A percentile compares a stretch with the other conserved stretches of the same genome.
These are phyloP conservation scores for Simplicillium sp. DNA, from an alignment of 2,329 filamentous ascomycete species.

Conservation along the genomic window DNA sequence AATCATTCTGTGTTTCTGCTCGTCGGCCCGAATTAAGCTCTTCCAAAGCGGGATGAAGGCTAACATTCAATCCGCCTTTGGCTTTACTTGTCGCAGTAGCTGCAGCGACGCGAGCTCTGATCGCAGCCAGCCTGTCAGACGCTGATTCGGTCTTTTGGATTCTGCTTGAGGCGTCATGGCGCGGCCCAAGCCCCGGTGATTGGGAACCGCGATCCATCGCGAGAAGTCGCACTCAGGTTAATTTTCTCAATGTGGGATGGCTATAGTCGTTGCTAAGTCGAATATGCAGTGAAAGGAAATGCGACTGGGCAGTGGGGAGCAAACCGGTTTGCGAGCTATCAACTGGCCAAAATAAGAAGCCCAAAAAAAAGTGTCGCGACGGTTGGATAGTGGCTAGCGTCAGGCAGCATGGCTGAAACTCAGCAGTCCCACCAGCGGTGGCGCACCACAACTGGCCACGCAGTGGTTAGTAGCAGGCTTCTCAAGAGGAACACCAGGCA, in stretches of 20 bases:
- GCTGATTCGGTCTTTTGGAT: conserved; percentile 47
- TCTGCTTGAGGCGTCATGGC: conserved; percentile 43
- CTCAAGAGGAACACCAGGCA: too few species aligned
- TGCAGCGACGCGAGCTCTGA: conserved; percentile 72
- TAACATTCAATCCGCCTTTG: conserved; percentile 63
- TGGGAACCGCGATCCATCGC: conserved; percentile 43
- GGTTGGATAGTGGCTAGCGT: too few species aligned
- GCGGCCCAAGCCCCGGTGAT: conserved; percentile 43
- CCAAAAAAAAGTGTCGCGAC: too few species aligned
- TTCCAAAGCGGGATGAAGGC: conserved; percentile 67
- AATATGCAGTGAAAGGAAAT: background rate
- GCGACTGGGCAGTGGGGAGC: background rate
- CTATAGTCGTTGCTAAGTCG: background rate
- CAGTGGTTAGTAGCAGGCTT: too few species aligned
- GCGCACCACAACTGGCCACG: too few species aligned
- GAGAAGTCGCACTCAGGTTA: background rate
- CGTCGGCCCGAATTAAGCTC: conserved; percentile 39
- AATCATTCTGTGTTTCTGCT: conserved; percentile 10
- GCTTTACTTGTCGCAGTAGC: conserved; percentile 53
- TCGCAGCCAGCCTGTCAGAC: conserved; percentile 60
- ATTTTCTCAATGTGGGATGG: too few species aligned
- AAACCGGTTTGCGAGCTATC: too few species aligned
- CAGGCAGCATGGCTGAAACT: too few species aligned
- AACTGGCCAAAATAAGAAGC: too few species aligned
- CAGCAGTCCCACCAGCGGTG: too few species aligned